These are phyloP conservation scores for Hypoxylon sp. DNA, from an alignment of 2,329 filamentous ascomycete species.

Conservation along the genomic window DNA sequence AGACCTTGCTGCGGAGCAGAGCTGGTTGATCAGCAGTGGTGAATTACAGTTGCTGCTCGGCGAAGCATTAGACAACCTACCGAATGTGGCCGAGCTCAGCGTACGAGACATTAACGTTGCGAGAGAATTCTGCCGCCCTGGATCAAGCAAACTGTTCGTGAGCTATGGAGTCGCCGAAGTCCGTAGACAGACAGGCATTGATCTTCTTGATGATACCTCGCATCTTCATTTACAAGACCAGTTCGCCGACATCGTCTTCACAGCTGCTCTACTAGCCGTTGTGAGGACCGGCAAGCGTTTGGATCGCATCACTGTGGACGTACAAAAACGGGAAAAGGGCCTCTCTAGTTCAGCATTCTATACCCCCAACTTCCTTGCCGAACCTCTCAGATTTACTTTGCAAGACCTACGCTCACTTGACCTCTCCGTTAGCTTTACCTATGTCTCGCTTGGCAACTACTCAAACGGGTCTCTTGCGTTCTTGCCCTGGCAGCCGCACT, in stretches of 20 bases:
- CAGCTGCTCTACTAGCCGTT: slow-evolving; percentile 43
- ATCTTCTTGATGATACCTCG: slow-evolving; percentile 33
- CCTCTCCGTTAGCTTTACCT: slow-evolving; percentile 46
- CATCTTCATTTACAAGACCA: slow-evolving; percentile 43
- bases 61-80: slow-evolving; percentile 43
- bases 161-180: slow-evolving; percentile 45
- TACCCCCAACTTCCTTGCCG: slow-evolving; percentile 38
- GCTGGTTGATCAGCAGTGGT: slow-evolving; percentile 47
- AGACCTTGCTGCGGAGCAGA: slow-evolving; percentile 45
- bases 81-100: slow-evolving; percentile 41
- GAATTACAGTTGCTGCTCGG: slow-evolving; percentile 44
- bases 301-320: slow-evolving; percentile 40
- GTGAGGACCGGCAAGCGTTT: slow-evolving; percentile 37
- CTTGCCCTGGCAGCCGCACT: slow-evolving; percentile 46
- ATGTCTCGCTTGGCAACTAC: slow-evolving; percentile 41
- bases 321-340: slow-evolving; percentile 40
- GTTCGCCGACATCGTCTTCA: slow-evolving; percentile 48
- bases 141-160: slow-evolving; percentile 27
- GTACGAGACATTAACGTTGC: slow-evolving; percentile 39
- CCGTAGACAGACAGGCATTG: slow-evolving; percentile 42
- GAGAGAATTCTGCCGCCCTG: slow-evolving; percentile 27
- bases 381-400: slow-evolving; percentile 34
- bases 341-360: slow-evolving; percentile 49
- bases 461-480: slow-evolving; percentile 43
- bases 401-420: slow-evolving; percentile 41